Conservation (phyloP, 805 yeast genomes). For the Ogataea polymorpha region DNA sequence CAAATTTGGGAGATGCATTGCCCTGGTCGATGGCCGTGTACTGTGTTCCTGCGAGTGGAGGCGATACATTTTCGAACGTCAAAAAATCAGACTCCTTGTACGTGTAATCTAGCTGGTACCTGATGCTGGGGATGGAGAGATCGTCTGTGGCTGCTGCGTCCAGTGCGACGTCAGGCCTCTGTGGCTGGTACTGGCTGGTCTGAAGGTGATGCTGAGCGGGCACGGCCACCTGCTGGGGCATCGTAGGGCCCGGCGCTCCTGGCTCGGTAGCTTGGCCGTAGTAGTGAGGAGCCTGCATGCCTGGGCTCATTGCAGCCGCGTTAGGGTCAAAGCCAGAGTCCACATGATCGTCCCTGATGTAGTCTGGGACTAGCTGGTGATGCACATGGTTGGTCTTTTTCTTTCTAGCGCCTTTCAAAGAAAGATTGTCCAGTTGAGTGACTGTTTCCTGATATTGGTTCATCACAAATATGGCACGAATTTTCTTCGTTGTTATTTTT, state of each 20-base stretch:
- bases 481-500: constrained; percentile 9
- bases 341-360: constrained; percentile 6
- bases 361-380: constrained; percentile 23
- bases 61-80: constrained; percentile 73
- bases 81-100: constrained; percentile 47
- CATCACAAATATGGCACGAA: background rate
- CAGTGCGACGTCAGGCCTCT: background rate
- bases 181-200: constrained; percentile 3
- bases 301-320: constrained; percentile 32
- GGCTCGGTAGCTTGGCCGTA: constrained; percentile 2
- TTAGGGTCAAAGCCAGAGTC: constrained; percentile 30
- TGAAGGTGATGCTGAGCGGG: background rate
- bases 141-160: constrained; percentile 16
- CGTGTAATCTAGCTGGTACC: constrained; percentile 33
- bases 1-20: constrained; percentile 73
- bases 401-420: constrained; percentile 14
- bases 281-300: constrained; percentile 24
- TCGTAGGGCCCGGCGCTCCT: background rate
- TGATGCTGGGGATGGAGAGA: constrained; percentile 38
- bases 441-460: constrained; percentile 14
- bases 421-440: constrained; percentile 14
- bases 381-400: constrained; percentile 29
- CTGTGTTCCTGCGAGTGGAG: constrained; percentile 79
- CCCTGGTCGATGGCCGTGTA: constrained; percentile 78
- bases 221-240: background rate